Base-by-base conservation (phyloP, 257 asterid genomes). In the Prunella vulgaris region DNA sequence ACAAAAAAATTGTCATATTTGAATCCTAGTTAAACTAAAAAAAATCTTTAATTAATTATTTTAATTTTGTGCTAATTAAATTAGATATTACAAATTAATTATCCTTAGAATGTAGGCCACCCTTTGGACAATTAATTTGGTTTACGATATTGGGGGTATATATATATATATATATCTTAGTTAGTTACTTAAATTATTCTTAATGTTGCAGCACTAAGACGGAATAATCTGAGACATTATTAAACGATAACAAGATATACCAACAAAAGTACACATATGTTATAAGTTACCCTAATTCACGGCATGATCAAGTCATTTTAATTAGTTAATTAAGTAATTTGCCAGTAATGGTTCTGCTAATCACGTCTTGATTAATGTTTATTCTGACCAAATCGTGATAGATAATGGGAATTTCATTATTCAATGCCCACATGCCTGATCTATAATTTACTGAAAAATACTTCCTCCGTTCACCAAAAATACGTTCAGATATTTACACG, bases 301-400 rank as follows among this genome's bases (percentile, higher is more conserved):
- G 59, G 37, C 22, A 12, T 4, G 54, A 35, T 13, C 46, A 3
- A 22, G 64, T n/a, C 53, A 37, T 38, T 37, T 13, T 37, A 52
- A 4, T 4, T 63, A 52, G 18, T 64, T 38, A 64, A n/a, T 1
- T 8, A 17, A 66, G 73, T 66, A 2, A 15, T 48, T 48, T 46
- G 35, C 54, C 21, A 52, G 72, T 30, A 48, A 65, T 28, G 12
- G 62, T 10, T 32, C 0, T 66, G 48, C 57, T 59, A 59, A 74
- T 49, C 69, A 33, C 51, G 57, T 44, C 64, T 20, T 66, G 15
- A 42, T 64, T 49, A 7, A 1, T 73, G 51, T 20, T 40, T 70
- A 64, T 38, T 40, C 14, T 10, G 24, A 33, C 10, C n/a, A 54
- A 64, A 64, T 53, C 66, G 56, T 72, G 66, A 52, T 7, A 49